Evolutionary conservation across 768 basidiomycete species (phyloP), one percentile per base, ranked within the genome.

Genomic region (Mrakia hoshinonis): DNA sequence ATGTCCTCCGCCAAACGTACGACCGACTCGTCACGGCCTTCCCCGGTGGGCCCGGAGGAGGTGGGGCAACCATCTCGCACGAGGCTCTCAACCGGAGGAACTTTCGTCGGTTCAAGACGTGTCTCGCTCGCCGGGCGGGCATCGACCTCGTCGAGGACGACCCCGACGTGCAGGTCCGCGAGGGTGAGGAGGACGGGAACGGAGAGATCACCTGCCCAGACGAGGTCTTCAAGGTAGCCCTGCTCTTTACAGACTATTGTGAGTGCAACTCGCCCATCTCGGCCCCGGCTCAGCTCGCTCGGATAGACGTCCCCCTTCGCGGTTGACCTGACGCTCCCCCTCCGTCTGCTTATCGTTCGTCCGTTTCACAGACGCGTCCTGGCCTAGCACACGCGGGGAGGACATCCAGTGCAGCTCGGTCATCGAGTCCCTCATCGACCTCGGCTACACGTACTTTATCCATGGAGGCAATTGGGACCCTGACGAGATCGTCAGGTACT

Each of bases 381-480:
- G 43, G 43, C 34, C 67, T 1, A n/a, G 54, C 18, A 68, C 51
- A 3, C 46, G 67, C 13, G 67, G 67, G 31, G 67, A 68, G 51
- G 67, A 68, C 31, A 39, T 68, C 22, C 54, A 58, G 54, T 68
- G 51, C 43, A 68, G 20, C 4, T 68, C 67, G 13, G 67, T 68
- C 5, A 43, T 68, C 36, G 51, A 54, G 13, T 54, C 67, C 36
- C 31, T 68, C n/a, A 58, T 24, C 7, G 24, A n/a, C 20, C 67
- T 68, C 18, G 67, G 38, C 26, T 68, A 55, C 26, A 55, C 67
- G 3, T 36, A 39, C 55, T 54, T 68, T 26, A 68, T 68, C 20
- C 46, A 15, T 61, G 58, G 58, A 61, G 29, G 49, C 47, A 66
- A n/a, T n/a, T n/a, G n/a, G n/a, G n/a, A n/a, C n/a, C n/a, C n/a